A percentile compares a stretch with the other conserved stretches of the same genome.
These are phyloP conservation scores for Rhodotorula sphaerocarpa DNA, from an alignment of 768 basidiomycete genomes.

Conservation along the genomic window DNA sequence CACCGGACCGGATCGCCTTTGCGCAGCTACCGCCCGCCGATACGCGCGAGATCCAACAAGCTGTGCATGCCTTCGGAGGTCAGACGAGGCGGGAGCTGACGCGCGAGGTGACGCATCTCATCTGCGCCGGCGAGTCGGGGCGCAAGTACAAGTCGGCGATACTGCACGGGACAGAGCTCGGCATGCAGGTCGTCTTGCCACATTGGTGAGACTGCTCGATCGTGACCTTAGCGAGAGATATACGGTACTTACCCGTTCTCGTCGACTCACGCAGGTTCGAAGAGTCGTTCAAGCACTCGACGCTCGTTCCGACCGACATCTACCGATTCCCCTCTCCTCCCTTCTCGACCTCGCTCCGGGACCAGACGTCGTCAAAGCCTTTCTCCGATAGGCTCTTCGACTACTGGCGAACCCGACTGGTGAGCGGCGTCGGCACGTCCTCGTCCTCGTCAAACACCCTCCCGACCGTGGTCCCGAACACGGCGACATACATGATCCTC, in stretches of 20 bases:
- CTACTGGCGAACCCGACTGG: conserved; percentile 4
- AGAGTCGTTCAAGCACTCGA: conserved; percentile 48
- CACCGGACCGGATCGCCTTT: not conserved
- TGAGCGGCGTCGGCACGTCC: not conserved
- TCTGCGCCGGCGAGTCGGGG: conserved; percentile 50
- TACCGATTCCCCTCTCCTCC: conserved; percentile 55
- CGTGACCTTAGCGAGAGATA: too few relatives aligned
- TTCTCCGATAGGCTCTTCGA: conserved; percentile 14
- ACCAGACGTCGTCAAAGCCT: conserved; percentile 4
- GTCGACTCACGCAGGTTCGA: conserved; percentile 49
- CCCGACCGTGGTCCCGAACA: not conserved
- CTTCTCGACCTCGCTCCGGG: conserved; percentile 44
- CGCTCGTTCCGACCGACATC: conserved; percentile 36
- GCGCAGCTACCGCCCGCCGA: conserved; percentile 57
- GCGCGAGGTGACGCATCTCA: conserved; percentile 77
- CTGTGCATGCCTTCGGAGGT: conserved; percentile 67
- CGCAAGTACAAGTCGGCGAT: conserved; percentile 55
- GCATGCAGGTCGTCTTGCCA: conserved; percentile 65
- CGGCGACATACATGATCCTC: conserved; percentile 9
- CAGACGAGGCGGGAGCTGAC: conserved; percentile 70
- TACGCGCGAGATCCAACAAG: conserved; percentile 62
- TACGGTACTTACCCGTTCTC: not conserved
- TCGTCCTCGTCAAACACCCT: not conserved
- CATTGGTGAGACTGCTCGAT: conserved; percentile 67
- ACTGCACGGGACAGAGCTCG: conserved; percentile 42